Evolutionary conservation across 805 yeast species (phyloP).

Genomic region (Suhomyces vadensis): DNA sequence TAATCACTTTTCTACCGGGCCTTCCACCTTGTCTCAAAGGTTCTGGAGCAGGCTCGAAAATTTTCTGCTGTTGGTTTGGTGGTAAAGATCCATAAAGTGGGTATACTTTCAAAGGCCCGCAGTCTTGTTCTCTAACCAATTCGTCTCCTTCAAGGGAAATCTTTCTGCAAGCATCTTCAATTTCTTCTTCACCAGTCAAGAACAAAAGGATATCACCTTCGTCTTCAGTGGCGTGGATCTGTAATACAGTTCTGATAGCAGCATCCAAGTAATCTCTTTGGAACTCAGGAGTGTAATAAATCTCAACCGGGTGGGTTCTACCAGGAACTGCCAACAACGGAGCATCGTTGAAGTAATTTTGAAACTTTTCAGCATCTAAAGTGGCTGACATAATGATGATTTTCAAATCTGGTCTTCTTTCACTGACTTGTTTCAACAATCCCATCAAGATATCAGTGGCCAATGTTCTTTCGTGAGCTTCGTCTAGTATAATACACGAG

Average conservation of each 20-base stretch:
- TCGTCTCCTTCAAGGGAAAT: slow-evolving; percentile 87
- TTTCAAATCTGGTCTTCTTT: slow-evolving; percentile 83
- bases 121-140: slow-evolving; percentile 79
- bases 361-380: slow-evolving; percentile 94
- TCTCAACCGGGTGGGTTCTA: slow-evolving; percentile 96
- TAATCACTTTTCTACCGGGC: slow-evolving; percentile 93
- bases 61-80: slow-evolving; percentile 91
- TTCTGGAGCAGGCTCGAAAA: slow-evolving; percentile 86
- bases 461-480: slow-evolving; percentile 96
- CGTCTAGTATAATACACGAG: slow-evolving; percentile 91
- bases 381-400: slow-evolving; percentile 97
- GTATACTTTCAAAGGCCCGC: slow-evolving; percentile 87
- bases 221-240: slow-evolving; percentile 94
- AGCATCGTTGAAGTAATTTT: slow-evolving; percentile 82
- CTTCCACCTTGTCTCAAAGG: slow-evolving; percentile 72
- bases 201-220: slow-evolving; percentile 87
- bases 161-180: slow-evolving; percentile 94
- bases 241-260: slow-evolving; percentile 91
- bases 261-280: slow-evolving; percentile 94
- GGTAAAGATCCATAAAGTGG: slow-evolving; percentile 97
- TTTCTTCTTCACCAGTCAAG: slow-evolving; percentile 96
- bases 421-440: slow-evolving; percentile 75
- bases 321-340: slow-evolving; percentile 97
- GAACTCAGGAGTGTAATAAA: slow-evolving; percentile 94
- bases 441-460: slow-evolving; percentile 98